Evolutionary conservation across 768 basidiomycete species (phyloP).

Genomic region (Tricholoma sp.): DNA sequence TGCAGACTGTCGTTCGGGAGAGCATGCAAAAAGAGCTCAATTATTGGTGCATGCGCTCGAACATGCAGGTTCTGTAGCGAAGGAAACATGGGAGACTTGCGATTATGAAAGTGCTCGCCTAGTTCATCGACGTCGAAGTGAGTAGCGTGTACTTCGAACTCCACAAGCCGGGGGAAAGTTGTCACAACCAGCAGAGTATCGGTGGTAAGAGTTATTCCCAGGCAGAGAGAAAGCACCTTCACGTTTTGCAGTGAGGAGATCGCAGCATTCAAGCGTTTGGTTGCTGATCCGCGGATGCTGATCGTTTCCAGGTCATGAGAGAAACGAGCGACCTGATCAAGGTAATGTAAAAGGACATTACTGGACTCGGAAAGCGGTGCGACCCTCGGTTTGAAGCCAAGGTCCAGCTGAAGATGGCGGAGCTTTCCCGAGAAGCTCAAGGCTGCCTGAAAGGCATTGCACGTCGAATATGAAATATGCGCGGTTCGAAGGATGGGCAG

Average conservation of each 20-base stretch:
- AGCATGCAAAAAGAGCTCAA: slow-evolving; percentile 29
- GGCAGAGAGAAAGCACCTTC: slow-evolving; percentile 32
- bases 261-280: slow-evolving; percentile 23
- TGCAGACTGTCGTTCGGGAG: slow-evolving; percentile 28
- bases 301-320: slow-evolving; percentile 29
- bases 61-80: slow-evolving; percentile 35
- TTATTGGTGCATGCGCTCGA: slow-evolving; percentile 29
- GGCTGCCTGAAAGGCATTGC: slow-evolving; percentile 18
- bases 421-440: slow-evolving; percentile 31
- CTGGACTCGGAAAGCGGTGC: slow-evolving; percentile 9
- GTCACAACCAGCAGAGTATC: slow-evolving; percentile 33
- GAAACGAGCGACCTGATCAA: slow-evolving; percentile 23
- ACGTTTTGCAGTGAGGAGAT: slow-evolving; percentile 30
- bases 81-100: slow-evolving; percentile 24
- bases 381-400: slow-evolving; percentile 29
- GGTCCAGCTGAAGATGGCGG: slow-evolving; percentile 31
- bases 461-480: slow-evolving; percentile 24
- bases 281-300: slow-evolving; percentile 33
- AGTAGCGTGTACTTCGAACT: slow-evolving; percentile 41
- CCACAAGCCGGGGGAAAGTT: slow-evolving; percentile 29
- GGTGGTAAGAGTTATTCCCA: slow-evolving; percentile 31
- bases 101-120: slow-evolving; percentile 7
- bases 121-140: slow-evolving; percentile 27
- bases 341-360: slow-evolving; percentile 17
- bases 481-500: slow-evolving; percentile 26